Conservation (phyloP, 83 land plant genomes). For the Thuja plicata region DNA sequence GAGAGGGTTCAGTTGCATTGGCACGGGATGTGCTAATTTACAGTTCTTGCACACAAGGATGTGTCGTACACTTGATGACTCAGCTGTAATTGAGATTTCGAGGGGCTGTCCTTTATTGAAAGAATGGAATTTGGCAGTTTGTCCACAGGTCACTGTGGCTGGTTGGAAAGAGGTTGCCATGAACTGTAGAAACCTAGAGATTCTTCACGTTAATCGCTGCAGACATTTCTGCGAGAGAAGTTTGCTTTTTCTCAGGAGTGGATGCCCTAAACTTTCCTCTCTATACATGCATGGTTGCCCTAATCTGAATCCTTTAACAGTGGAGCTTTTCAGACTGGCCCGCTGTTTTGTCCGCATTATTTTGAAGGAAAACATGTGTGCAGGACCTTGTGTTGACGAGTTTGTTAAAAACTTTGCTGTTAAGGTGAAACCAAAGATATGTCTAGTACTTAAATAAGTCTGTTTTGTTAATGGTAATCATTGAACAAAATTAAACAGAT, state of each 20-base stretch:
- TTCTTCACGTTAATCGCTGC: slow-evolving; percentile 63
- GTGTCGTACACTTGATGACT: slow-evolving; percentile 43
- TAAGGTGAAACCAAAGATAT: neutral
- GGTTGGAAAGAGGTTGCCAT: slow-evolving; percentile 55
- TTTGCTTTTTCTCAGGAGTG: slow-evolving; percentile 37
- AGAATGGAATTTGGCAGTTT: slow-evolving; percentile 61
- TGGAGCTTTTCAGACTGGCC: slow-evolving; percentile 39
- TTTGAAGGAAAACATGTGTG: slow-evolving; percentile 31
- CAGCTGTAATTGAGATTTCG: slow-evolving; percentile 41
- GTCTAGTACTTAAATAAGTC: neutral
- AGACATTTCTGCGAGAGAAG: slow-evolving; percentile 45
- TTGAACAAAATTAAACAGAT: neutral
- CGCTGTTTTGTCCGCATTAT: slow-evolving; percentile 37
- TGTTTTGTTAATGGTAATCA: neutral
- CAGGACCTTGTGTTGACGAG: slow-evolving; percentile 19
- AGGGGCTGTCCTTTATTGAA: slow-evolving; percentile 51
- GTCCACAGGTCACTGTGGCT: slow-evolving; percentile 35
- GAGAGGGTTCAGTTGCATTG: slow-evolving; percentile 33
- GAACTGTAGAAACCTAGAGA: slow-evolving; percentile 42
- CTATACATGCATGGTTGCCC: slow-evolving; percentile 41
- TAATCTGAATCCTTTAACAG: slow-evolving; percentile 9
- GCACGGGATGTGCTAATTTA: slow-evolving; percentile 29
- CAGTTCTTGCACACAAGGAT: slow-evolving; percentile 34
- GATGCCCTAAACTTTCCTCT: slow-evolving; percentile 39
- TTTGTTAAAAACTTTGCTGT: neutral